A percentile compares a stretch with the other conserved stretches of the same genome.
Conservation (phyloP, 257 asterid species). For the Thymus mandschuricus region DNA sequence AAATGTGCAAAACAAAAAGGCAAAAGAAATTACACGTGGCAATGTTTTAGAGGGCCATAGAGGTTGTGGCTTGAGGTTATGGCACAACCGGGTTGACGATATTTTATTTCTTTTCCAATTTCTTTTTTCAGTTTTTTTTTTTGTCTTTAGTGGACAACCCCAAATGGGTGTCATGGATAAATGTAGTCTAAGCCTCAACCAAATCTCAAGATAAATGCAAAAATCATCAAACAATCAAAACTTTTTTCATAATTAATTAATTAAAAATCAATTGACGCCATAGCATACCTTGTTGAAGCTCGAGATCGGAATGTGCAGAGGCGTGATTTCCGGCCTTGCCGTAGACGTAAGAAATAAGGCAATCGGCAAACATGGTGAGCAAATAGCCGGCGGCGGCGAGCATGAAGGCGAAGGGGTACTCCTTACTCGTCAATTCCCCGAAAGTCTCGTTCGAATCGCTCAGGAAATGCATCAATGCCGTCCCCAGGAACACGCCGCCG, state of each 20-base stretch:
- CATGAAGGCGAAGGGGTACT: slow-evolving; percentile 90
- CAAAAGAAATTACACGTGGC: too few relatives aligned
- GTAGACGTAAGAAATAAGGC: slow-evolving; percentile 57
- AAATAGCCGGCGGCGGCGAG: slow-evolving; percentile 75
- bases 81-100: too few relatives aligned
- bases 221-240: background rate
- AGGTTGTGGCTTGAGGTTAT: too few relatives aligned
- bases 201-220: background rate
- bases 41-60: too few relatives aligned
- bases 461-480: slow-evolving; percentile 88
- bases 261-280: slow-evolving; percentile 29
- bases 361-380: slow-evolving; percentile 87
- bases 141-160: too few relatives aligned
- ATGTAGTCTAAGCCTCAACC: slow-evolving; percentile 8
- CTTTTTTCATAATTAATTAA: background rate
- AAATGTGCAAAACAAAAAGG: too few relatives aligned
- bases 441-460: slow-evolving; percentile 85
- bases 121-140: too few relatives aligned
- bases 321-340: slow-evolving; percentile 35
- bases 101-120: too few relatives aligned
- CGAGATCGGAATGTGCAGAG: slow-evolving; percentile 35
- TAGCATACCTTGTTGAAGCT: slow-evolving; percentile 42
- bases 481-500: slow-evolving; percentile 88
- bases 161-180: too few relatives aligned
- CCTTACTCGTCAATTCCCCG: slow-evolving; percentile 58